phyloP scores from a whole-genome alignment of 345 rosid species.

The Boechera stricta region DNA sequence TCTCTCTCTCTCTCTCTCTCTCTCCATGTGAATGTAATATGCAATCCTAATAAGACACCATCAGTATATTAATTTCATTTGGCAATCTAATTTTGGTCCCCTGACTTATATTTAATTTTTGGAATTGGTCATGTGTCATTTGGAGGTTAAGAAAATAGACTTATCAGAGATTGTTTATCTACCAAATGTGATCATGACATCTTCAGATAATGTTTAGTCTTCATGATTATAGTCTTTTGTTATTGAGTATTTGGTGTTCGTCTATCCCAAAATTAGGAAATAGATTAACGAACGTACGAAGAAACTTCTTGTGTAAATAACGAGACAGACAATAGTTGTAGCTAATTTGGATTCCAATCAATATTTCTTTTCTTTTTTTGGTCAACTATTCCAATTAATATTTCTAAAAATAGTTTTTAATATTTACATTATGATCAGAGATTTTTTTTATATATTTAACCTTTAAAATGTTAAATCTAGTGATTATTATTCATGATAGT shows the following conservation, averaged over 20 bases:
- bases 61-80: conserved; percentile 17
- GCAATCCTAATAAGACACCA: conserved; percentile 29
- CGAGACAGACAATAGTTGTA: not conserved
- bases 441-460: too few species aligned
- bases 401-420: not conserved
- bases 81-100: conserved; percentile 13
- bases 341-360: not conserved
- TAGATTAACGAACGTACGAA: not conserved
- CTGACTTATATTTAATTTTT: conserved; percentile 1
- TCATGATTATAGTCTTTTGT: not conserved
- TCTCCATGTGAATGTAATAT: conserved; percentile 40
- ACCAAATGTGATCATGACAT: conserved; percentile 12
- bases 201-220: not conserved
- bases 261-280: not conserved
- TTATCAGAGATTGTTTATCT: not conserved
- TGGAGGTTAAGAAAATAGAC: conserved; percentile 17
- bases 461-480: not conserved
- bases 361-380: too few species aligned
- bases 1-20: not conserved
- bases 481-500: not conserved
- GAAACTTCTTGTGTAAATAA: conserved; percentile 1
- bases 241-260: not conserved
- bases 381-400: not conserved
- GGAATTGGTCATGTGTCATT: conserved; percentile 12
- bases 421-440: not conserved